Conservation (phyloP, 306 rosid species). For the Cucumis cinereus region DNA sequence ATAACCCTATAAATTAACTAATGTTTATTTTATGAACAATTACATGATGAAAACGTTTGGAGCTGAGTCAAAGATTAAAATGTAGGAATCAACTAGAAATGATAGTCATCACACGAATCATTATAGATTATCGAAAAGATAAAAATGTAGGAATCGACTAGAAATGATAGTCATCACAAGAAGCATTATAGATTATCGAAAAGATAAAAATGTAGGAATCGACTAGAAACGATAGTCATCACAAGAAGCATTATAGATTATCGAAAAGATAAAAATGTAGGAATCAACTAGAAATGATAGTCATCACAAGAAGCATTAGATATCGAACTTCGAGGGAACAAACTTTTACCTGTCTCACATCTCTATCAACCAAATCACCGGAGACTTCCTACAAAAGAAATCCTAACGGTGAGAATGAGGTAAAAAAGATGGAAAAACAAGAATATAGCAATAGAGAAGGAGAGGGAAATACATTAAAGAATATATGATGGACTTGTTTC, state of each 20-base stretch:
- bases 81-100: too few species aligned
- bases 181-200: too few species aligned
- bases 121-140: too few species aligned
- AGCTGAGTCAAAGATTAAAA: too few species aligned
- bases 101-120: too few species aligned
- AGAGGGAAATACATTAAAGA: constrained; percentile 54
- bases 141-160: too few species aligned
- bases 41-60: neutral
- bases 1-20: neutral
- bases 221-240: neutral
- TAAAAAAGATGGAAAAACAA: neutral
- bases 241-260: neutral
- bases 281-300: neutral
- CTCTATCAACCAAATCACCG: constrained; percentile 38
- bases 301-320: neutral
- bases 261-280: neutral
- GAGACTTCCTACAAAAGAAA: constrained; percentile 42
- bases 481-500: constrained; percentile 45
- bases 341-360: constrained; percentile 67
- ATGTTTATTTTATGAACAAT: neutral
- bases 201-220: neutral
- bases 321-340: neutral
- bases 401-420: constrained; percentile 19
- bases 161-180: too few species aligned
- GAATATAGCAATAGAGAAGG: neutral